Evolutionary conservation across 73 alveolate genomes (phyloP), one percentile per base, ranked within the genome.

Genomic region (Uronychia setigera): DNA sequence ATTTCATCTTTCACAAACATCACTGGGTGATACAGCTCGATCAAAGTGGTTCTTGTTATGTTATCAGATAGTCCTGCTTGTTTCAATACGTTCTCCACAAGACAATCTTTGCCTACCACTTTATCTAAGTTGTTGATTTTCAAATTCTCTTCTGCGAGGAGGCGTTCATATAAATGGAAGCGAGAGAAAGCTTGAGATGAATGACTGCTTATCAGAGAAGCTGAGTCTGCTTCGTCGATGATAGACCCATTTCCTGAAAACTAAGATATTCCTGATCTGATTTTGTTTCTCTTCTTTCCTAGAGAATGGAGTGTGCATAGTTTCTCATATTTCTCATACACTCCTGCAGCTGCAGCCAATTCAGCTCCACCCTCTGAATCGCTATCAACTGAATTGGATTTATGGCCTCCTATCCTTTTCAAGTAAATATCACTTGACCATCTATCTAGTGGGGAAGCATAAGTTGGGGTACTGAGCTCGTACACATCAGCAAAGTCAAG

Each of bases 21-120:
- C 67, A 46, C 67, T 46, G 67, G 67, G 19, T 46, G 67, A 19
- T 46, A 46, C n/a, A 46, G 67, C 67, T 46, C 67, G 67, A 46
- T 46, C 19, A 11, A 5, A 46, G 67, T 11, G n/a, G 5, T 19
- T 11, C 5, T 19, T 46, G n/a, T 19, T 11, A 11, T 46, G 5
- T 19, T 46, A 11, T 46, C 67, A 46, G n/a, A 11, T 5, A 46
- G 67, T 5, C 67, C 5, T 11, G 67, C 67, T 46, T 46, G 5
- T 5, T 5, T 46, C 5, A 46, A 46, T 11, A 19, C 5, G n/a
- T 46, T 5, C 67, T 46, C 67, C n/a, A 46, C 19, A 46, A 46
- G 5, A 19, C n/a, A 5, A 11, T 46, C 19, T 5, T 46, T 19
- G 5, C 19, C 19, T 5, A 46, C 67, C n/a, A 5, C 5, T 5